These are phyloP conservation scores for Cylindrotheca closterium DNA, from an alignment of 108 stramenopile species.

Conservation along the genomic window DNA sequence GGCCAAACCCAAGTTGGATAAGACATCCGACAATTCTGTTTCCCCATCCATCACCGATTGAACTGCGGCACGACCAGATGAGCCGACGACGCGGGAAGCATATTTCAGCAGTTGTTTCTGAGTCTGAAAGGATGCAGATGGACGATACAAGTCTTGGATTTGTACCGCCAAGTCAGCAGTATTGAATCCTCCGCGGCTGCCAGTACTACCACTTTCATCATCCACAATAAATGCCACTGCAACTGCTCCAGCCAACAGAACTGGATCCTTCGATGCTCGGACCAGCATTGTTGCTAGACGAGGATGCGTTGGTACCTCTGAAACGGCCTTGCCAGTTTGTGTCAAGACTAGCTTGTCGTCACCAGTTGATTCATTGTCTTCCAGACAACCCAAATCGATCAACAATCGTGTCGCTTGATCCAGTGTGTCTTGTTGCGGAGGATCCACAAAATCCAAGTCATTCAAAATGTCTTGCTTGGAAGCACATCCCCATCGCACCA, in stretches of 20 bases:
- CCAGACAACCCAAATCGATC: slow-evolving; percentile 52
- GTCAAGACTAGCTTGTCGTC: slow-evolving; percentile 20
- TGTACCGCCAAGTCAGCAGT: slow-evolving; percentile 26
- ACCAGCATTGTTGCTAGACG: slow-evolving; percentile 65
- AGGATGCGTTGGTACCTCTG: slow-evolving; percentile 73
- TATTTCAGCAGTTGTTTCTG: slow-evolving; percentile 19
- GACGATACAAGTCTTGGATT: slow-evolving; percentile 26
- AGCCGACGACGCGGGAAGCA: slow-evolving; percentile 36
- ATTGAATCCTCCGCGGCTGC: slow-evolving; percentile 8
- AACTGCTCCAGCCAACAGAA: slow-evolving; percentile 42
- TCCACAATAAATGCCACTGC: slow-evolving; percentile 44
- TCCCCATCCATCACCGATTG: slow-evolving; percentile 16
- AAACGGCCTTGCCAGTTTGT: slow-evolving; percentile 52
- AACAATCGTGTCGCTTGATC: slow-evolving; percentile 56
- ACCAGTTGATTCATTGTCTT: slow-evolving; percentile 13
- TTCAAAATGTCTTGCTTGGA: slow-evolving; percentile 59
- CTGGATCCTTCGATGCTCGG: slow-evolving; percentile 14
- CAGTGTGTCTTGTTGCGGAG: slow-evolving; percentile 56
- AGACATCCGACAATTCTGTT: slow-evolving; percentile 14
- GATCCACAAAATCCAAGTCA: slow-evolving; percentile 75
- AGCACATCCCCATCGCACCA: slow-evolving; percentile 75
- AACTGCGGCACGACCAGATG: slow-evolving; percentile 31
- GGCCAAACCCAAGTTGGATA: slow-evolving; percentile 27
- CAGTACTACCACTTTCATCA: slow-evolving; percentile 20
- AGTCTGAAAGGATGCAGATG: slow-evolving; percentile 11